Evolutionary conservation across 345 rosid species (phyloP).

Genomic region (Populus simonii): DNA sequence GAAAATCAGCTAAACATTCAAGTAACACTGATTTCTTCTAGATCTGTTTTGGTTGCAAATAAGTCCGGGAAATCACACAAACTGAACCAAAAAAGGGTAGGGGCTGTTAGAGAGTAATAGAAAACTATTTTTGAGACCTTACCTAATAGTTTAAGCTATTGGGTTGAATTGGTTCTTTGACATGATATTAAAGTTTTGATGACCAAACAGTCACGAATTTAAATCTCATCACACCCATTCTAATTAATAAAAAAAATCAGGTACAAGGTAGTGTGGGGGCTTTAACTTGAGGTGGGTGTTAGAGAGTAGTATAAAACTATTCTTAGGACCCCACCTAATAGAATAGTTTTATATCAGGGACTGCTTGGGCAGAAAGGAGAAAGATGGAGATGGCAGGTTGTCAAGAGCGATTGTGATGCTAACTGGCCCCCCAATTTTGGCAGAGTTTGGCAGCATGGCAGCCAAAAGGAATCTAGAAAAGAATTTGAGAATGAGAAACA

Average conservation of each 20-base stretch:
- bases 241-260: no score
- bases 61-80: conserved; percentile 47
- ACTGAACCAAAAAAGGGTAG: conserved; percentile 83
- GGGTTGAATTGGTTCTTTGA: no score
- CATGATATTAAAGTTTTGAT: no score
- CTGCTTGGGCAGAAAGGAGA: conserved; percentile 90
- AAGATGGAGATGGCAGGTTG: conserved; percentile 75
- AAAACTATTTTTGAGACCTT: no score
- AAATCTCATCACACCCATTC: no score
- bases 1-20: conserved; percentile 32
- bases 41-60: conserved; percentile 25
- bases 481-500: conserved; percentile 75
- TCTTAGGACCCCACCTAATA: no score
- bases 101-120: conserved; percentile 32
- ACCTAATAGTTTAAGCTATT: no score
- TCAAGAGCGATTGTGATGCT: conserved; percentile 41
- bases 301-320: no score
- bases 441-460: conserved; percentile 95
- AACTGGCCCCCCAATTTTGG: conserved; percentile 96
- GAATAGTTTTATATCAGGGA: no score
- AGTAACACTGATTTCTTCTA: conserved; percentile 28
- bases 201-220: no score
- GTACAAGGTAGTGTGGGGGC: no score
- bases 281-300: no score
- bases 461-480: conserved; percentile 81